Evolutionary conservation across 106 monocot genomes (phyloP), one percentile per base, ranked within the genome.

Genomic region (Xerophyta viscosa): DNA sequence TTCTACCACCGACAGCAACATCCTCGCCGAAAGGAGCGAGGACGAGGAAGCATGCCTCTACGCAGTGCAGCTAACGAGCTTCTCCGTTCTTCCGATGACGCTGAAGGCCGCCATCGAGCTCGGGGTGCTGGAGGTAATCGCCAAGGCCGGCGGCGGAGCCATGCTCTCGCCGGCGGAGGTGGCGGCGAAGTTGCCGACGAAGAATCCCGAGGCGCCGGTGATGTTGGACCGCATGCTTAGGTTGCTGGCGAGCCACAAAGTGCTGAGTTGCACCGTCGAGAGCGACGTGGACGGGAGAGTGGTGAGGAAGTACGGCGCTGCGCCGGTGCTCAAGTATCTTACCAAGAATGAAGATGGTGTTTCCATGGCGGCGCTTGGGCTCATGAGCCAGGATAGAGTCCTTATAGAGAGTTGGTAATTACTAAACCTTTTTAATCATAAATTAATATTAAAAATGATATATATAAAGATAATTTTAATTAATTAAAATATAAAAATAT

Each of bases 91-190:
- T 14, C 71, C 71, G 7, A 71, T 71, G 71, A 63, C 71, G 11
- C 71, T 71, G 47, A 71, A 42, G 50, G 54, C 63, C 7, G 57
- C 63, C 24, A 41, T 71, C 37, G 71, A 71, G 30, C 57, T 71
- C 0, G 63, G 56, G 22, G 33, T 56, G 8, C 54, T 70, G 1
- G 70, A 70, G n/a, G n/a, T n/a, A 30, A 53, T 62, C 62, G 47
- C 62, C 27, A 28, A 25, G 20, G 45, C n/a, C 21, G 45, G 20
- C 27, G 60, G 30, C n/a, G 54, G 47, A 0, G 22, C 31, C n/a
- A 21, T 25, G 17, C 54, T 62, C 22, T 37, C 48, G 7, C 25
- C 70, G 0, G 37, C 3, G 0, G 54, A 62, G 62, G 33, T 70
- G 10, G 70, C 26, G 27, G 23, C 41, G 41, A 20, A 65, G 54